Percentiles rank a stretch among this genome's conserved stretches.
These are phyloP conservation scores for Favolaschia claudopus DNA, from an alignment of 768 basidiomycete genomes.

Conservation along the genomic window DNA sequence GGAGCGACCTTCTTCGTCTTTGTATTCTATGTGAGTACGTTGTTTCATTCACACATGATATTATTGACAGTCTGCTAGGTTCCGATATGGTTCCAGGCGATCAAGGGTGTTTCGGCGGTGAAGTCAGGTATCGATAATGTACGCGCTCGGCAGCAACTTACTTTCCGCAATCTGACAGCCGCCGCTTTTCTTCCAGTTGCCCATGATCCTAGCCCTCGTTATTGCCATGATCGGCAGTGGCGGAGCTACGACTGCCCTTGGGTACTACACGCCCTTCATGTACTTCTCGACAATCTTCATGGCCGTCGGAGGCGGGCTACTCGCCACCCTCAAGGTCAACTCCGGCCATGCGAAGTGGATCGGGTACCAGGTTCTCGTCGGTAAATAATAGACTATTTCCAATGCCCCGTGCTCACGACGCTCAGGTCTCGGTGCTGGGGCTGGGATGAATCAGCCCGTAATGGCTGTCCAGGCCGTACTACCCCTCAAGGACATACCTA, in stretches of 20 bases:
- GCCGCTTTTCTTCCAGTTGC: background rate
- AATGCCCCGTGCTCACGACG: background rate
- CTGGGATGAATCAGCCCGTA: constrained; percentile 14
- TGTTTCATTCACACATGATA: background rate
- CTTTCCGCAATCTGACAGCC: too few species aligned
- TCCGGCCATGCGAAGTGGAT: constrained; percentile 24
- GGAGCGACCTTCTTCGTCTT: constrained; percentile 14
- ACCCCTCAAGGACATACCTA: constrained; percentile 14
- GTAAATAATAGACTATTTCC: background rate
- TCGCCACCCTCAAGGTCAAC: constrained; percentile 38
- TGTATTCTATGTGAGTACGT: constrained; percentile 17
- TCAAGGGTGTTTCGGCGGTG: constrained; percentile 20
- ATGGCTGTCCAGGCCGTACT: constrained; percentile 19
- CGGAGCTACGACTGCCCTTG: constrained; percentile 11
- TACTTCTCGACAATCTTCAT: constrained; percentile 37
- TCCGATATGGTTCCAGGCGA: constrained; percentile 20
- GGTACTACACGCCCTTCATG: constrained; percentile 32
- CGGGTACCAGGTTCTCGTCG: constrained; percentile 12
- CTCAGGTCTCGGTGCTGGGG: constrained; percentile 11
- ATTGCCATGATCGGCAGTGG: constrained; percentile 5
- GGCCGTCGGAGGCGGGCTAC: constrained; percentile 45
- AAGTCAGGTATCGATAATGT: constrained; percentile 18
- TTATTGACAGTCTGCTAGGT: background rate
- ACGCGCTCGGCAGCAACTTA: too few species aligned
- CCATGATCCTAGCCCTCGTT: constrained; percentile 17